These are phyloP conservation scores for Beauveria sp. DNA, from an alignment of 2,329 filamentous ascomycete genomes.

Conservation along the genomic window DNA sequence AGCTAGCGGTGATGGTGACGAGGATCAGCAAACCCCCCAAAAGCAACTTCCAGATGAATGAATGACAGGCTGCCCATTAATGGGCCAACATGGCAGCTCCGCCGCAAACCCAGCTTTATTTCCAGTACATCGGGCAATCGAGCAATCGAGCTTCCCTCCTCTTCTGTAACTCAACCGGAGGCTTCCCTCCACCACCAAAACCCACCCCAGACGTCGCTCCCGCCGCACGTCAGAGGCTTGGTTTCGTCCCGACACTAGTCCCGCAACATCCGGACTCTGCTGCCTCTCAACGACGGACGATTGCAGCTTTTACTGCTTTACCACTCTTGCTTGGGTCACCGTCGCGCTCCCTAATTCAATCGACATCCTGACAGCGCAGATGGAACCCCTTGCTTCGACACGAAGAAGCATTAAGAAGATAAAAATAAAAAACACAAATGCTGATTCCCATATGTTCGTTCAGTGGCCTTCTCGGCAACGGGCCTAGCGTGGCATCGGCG, in stretches of 20 bases:
- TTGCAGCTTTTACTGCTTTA: neutral
- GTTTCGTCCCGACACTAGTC: constrained; percentile 4
- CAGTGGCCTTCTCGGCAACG: neutral
- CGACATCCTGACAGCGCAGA: too few relatives aligned
- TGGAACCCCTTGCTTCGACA: too few relatives aligned
- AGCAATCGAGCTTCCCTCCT: neutral
- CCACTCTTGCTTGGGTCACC: neutral
- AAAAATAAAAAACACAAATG: neutral
- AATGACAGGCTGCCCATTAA: neutral
- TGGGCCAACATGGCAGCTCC: too few relatives aligned
- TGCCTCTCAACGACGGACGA: neutral
- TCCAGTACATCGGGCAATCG: neutral
- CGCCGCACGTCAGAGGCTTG: constrained; percentile 2
- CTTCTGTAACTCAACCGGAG: neutral
- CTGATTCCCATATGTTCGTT: neutral
- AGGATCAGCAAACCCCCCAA: neutral
- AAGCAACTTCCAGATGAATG: neutral
- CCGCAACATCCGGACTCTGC: neutral
- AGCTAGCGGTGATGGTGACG: neutral
- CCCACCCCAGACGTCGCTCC: neutral
- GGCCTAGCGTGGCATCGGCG: neutral
- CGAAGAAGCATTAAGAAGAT: too few relatives aligned
- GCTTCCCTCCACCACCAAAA: neutral
- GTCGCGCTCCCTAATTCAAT: too few relatives aligned
- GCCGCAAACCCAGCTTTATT: neutral